phyloP scores from a whole-genome alignment of 2,329 filamentous ascomycete species.

The Aspergillus novofumigatus region DNA sequence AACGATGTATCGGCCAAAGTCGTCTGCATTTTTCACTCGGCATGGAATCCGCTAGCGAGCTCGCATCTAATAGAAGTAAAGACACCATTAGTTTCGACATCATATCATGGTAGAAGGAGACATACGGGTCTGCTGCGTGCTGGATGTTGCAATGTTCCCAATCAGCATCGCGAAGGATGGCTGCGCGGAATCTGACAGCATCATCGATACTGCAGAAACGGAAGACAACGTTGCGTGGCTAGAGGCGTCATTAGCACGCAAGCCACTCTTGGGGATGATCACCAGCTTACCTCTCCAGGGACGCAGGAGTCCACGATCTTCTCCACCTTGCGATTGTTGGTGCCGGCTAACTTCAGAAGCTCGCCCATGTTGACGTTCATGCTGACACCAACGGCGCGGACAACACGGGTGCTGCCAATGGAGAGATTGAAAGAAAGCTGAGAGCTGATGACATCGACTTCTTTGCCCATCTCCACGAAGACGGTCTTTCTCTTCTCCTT shows the following conservation, averaged over 20 bases:
- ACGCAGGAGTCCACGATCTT: conserved; percentile 41
- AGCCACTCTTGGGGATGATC: background rate
- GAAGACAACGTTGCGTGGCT: conserved; percentile 45
- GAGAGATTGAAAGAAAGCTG: conserved; percentile 39
- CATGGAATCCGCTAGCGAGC: conserved; percentile 16
- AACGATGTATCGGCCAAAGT: background rate
- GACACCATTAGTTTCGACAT: background rate
- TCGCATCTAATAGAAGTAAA: conserved; percentile 18
- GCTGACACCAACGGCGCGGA: conserved; percentile 42
- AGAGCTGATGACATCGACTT: conserved; percentile 39
- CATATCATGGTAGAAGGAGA: background rate
- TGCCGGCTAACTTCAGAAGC: conserved; percentile 37
- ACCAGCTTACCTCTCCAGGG: conserved; percentile 36
- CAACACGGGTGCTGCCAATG: conserved; percentile 42
- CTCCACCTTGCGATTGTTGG: conserved; percentile 42
- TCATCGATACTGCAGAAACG: conserved; percentile 46
- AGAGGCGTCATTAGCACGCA: conserved; percentile 2
- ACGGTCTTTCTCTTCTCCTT: conserved; percentile 27
- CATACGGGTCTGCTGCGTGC: conserved; percentile 43
- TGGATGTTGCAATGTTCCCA: conserved; percentile 46
- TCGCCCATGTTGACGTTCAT: conserved; percentile 35
- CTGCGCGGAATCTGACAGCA: conserved; percentile 43
- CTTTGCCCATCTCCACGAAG: conserved; percentile 36
- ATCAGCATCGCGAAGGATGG: conserved; percentile 36
- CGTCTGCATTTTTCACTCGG: background rate